Base-by-base conservation (phyloP, 306 rosid species). In the Pyrus communis region DNA sequence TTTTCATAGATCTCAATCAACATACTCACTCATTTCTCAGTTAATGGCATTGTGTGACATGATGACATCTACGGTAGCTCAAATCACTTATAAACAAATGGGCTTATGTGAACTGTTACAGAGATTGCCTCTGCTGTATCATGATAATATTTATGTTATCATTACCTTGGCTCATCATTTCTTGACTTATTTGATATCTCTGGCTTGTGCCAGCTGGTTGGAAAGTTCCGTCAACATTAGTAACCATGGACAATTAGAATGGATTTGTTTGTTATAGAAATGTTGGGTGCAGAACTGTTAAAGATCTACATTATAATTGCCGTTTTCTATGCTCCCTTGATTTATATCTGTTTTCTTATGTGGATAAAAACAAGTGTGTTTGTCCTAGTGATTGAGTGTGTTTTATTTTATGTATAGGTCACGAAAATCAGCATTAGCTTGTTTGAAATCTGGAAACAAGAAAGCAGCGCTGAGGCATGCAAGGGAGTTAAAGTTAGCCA, bases 401-500 rank as follows among this genome's bases (percentile, higher is more conserved):
- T 33, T 83, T 81, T 43, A 68, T 33, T 83, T 81, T 54, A 61
- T 45, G 49, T 80, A 45, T 70, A 93, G 98, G 83, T 88, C 87
- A 66, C 90, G 85, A 84, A 86, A 89, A 77, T 89, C 95, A 58
- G 96, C 98, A 45, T 43, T 92, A 79, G 85, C 82, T 80, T 89
- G 88, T 64, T 79, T 95, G 78, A 87, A 78, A 67, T 92, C 97
- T 52, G 92, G 92, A 81, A 92, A 92, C 81, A 84, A 81, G 84
- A 92, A 79, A 82, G 67, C 85, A 58, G 97, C 97, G 55, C 85
- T 90, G 79, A 89, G 89, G 82, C 81, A 90, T 90, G 89, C 86
- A 75, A 92, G 97, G 86, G 96, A 91, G 79, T 28, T 95, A 71
- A 92, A 88, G 82, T 78, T 87, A 83, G 85, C 71, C 65, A 83